Conservation (phyloP, 805 yeast species). For the Ogataea henricii region DNA sequence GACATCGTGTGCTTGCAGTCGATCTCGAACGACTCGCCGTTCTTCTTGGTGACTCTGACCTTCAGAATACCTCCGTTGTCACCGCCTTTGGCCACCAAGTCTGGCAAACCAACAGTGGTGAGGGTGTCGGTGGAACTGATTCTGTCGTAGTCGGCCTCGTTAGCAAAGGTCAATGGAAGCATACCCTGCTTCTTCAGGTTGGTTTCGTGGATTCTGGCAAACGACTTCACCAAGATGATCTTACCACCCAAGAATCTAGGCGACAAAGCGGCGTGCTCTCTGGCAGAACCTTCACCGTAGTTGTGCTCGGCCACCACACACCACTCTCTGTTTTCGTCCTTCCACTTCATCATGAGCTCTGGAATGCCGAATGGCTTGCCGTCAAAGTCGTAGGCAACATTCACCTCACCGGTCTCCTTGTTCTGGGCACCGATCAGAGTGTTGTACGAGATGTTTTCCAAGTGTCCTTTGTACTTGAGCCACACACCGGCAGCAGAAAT, state of each 20-base stretch:
- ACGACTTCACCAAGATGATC: conserved; percentile 86
- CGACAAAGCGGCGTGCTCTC: conserved; percentile 97
- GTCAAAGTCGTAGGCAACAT: conserved; percentile 83
- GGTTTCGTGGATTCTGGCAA: conserved; percentile 98
- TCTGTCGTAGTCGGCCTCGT: conserved; percentile 86
- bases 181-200: conserved; percentile 97
- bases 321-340: conserved; percentile 83
- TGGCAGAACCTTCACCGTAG: conserved; percentile 98
- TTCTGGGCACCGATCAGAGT: conserved; percentile 96
- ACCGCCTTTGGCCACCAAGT: conserved; percentile 79
- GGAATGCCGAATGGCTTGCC: conserved; percentile 82
- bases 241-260: conserved; percentile 94
- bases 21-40: conserved; percentile 70
- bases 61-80: conserved; percentile 82
- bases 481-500: conserved; percentile 98
- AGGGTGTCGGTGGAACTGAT: conserved; percentile 75
- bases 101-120: conserved; percentile 71
- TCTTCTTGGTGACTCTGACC: conserved; percentile 70
- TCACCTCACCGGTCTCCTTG: conserved; percentile 95
- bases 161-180: conserved; percentile 90
- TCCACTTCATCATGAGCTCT: conserved; percentile 97
- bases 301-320: conserved; percentile 95
- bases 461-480: conserved; percentile 97
- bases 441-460: conserved; percentile 92
- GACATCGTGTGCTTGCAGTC: conserved; percentile 95